phyloP scores from a whole-genome alignment of 106 monocot species.

The Apostasia ramifera region DNA sequence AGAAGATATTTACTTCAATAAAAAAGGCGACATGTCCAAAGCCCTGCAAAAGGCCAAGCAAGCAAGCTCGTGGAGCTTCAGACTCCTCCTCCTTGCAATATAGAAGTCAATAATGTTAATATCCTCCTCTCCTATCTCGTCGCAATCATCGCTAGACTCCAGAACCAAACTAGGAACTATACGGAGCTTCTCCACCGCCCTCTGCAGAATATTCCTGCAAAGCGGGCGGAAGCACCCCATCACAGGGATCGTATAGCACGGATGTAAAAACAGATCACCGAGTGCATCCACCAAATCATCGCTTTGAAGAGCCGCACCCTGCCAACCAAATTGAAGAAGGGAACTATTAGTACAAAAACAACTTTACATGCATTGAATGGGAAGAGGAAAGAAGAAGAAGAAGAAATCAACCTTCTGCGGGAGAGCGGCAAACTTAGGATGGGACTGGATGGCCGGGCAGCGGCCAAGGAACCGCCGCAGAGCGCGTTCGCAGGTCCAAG shows the following conservation, averaged over 20 bases:
- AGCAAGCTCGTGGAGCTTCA: slow-evolving; percentile 80
- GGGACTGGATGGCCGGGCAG: slow-evolving; percentile 35
- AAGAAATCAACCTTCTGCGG: slow-evolving; percentile 22
- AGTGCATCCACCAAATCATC: slow-evolving; percentile 51
- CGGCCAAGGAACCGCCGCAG: slow-evolving; percentile 61
- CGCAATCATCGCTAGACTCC: slow-evolving; percentile 15
- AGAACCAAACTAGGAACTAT: slow-evolving; percentile 10
- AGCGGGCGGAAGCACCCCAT: slow-evolving; percentile 88
- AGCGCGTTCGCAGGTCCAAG: slow-evolving; percentile 19
- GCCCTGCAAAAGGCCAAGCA: slow-evolving; percentile 73
- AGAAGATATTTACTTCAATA: slow-evolving; percentile 32
- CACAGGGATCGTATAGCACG: slow-evolving; percentile 71
- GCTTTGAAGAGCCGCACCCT: slow-evolving; percentile 24
- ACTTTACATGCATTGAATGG: not conserved
- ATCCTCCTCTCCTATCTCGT: slow-evolving; percentile 55
- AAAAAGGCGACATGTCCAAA: slow-evolving; percentile 64
- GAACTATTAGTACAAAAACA: not conserved
- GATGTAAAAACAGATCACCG: slow-evolving; percentile 78
- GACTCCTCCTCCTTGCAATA: slow-evolving; percentile 34
- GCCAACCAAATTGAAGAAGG: not conserved
- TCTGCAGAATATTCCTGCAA: slow-evolving; percentile 24
- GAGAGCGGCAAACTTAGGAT: slow-evolving; percentile 35
- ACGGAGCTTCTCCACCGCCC: slow-evolving; percentile 38
- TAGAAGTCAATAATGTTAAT: slow-evolving; percentile 63
- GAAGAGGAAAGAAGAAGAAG: not conserved